Base-by-base conservation (phyloP, 345 rosid genomes). In the Ceriops tagal region DNA sequence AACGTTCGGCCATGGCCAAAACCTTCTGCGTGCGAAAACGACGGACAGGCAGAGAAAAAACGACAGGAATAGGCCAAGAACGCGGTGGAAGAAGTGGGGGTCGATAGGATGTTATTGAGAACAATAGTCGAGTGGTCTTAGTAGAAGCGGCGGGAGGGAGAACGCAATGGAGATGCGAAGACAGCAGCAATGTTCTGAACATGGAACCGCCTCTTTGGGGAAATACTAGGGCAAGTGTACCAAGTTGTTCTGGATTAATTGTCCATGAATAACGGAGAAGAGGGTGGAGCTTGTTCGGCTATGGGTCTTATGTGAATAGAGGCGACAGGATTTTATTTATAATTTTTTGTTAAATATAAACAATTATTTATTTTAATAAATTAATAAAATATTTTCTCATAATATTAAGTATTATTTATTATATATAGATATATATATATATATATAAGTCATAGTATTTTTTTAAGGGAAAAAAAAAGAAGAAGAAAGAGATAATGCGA, bases 1-100 rank as follows among this genome's bases (percentile, higher is more conserved):
- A 65, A 49, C 39, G 66, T 24, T 73, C 56, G 21, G 80, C 72
- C 80, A 76, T 76, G 31, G 73, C 53, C 4, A 64, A 8, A 43
- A 64, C 58, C 34, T 5, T 66, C 13, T 61, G 26, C 18, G 61
- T 32, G 68, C 56, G 77, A 62, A 68, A 67, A 43, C 58, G 63
- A 62, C 26, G 43, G 28, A 56, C 30, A 24, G 22, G 8, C 16
- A 3, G 59, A 56, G 59, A 18, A 31, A 10, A 56, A 24, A 61
- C 35, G 28, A 13, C 49, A 15, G 61, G 11, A 6, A 24, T 24
- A 57, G 61, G 26, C 64, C 64, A 65, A 6, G 19, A 65, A 35
- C 51, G 34, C 6, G 51, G 51, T 24, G 11, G 64, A 18, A 10
- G 52, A 22, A 4, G 43, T 2, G 37, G 13, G 0, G 0, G 46